Conservation (phyloP, 2,329 filamentous ascomycete species). For the Aspergillus oerlinghausenensis region DNA sequence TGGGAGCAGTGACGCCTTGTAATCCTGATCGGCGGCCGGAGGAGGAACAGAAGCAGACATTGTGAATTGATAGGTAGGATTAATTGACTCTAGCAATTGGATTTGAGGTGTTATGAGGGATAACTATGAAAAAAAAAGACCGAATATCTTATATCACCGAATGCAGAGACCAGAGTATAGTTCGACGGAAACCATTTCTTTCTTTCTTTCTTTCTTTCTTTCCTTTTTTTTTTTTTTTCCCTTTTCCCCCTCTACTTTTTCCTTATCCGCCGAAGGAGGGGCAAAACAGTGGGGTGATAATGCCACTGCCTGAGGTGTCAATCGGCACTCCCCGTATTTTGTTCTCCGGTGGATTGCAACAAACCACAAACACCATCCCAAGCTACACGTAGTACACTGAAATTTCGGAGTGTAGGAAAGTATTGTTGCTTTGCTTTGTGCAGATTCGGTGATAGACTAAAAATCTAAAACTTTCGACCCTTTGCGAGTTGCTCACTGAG, state of each 20-base stretch:
- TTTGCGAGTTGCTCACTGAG: neutral
- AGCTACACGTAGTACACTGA: neutral
- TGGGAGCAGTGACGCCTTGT: constrained; percentile 36
- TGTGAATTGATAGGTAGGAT: constrained; percentile 1
- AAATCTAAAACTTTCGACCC: neutral
- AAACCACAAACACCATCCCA: neutral
- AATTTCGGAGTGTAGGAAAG: neutral
- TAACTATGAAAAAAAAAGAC: neutral
- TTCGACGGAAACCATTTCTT: neutral
- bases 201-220: neutral
- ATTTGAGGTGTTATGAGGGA: neutral
- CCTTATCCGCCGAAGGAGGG: constrained; percentile 15
- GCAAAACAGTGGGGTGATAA: constrained; percentile 13
- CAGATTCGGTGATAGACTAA: neutral
- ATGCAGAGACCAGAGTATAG: neutral
- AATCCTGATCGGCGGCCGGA: constrained; percentile 26
- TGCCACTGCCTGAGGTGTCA: neutral
- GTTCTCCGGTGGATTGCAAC: neutral
- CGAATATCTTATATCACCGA: neutral
- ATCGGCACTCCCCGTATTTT: neutral
- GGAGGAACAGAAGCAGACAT: constrained; percentile 24
- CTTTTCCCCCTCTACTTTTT: constrained; percentile 6
- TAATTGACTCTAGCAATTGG: neutral
- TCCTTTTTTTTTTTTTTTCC: neutral
- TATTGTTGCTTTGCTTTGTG: neutral